These are phyloP conservation scores for Henckelia pumila DNA, from an alignment of 257 asterid genomes.

Conservation along the genomic window DNA sequence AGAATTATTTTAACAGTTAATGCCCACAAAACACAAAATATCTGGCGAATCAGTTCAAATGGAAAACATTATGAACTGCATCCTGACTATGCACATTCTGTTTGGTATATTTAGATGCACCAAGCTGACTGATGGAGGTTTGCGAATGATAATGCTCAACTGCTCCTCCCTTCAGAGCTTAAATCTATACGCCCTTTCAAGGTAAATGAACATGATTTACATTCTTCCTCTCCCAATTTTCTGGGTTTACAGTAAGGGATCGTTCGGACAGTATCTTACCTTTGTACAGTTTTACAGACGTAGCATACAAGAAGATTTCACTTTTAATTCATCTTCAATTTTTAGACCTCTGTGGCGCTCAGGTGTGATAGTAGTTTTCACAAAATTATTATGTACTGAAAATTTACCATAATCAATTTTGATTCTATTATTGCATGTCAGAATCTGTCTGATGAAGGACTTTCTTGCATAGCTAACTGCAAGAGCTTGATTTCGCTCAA, in stretches of 20 bases:
- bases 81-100: slow-evolving; percentile 6
- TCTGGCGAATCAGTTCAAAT: slow-evolving; percentile 6
- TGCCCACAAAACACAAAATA: slow-evolving; percentile 2
- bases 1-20: slow-evolving; percentile 5
- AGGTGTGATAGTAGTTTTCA: slow-evolving; percentile 47
- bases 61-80: neutral
- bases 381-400: slow-evolving; percentile 10
- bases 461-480: slow-evolving; percentile 79
- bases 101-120: slow-evolving; percentile 55
- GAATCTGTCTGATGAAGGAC: slow-evolving; percentile 88
- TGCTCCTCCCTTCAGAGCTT: slow-evolving; percentile 72
- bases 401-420: slow-evolving; percentile 14
- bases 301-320: slow-evolving; percentile 69
- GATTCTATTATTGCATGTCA: slow-evolving; percentile 35
- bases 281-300: slow-evolving; percentile 72
- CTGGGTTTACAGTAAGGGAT: slow-evolving; percentile 12
- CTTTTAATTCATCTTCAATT: slow-evolving; percentile 56
- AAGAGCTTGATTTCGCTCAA: slow-evolving; percentile 59
- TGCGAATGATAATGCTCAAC: slow-evolving; percentile 57
- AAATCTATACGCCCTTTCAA: slow-evolving; percentile 94
- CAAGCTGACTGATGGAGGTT: slow-evolving; percentile 78
- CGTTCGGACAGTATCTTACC: slow-evolving; percentile 13
- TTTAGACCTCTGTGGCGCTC: slow-evolving; percentile 96
- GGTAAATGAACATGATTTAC: slow-evolving; percentile 35
- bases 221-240: slow-evolving; percentile 7